Evolutionary conservation across 2,329 filamentous ascomycete genomes (phyloP).

Genomic region (Neofusicoccum sp.): DNA sequence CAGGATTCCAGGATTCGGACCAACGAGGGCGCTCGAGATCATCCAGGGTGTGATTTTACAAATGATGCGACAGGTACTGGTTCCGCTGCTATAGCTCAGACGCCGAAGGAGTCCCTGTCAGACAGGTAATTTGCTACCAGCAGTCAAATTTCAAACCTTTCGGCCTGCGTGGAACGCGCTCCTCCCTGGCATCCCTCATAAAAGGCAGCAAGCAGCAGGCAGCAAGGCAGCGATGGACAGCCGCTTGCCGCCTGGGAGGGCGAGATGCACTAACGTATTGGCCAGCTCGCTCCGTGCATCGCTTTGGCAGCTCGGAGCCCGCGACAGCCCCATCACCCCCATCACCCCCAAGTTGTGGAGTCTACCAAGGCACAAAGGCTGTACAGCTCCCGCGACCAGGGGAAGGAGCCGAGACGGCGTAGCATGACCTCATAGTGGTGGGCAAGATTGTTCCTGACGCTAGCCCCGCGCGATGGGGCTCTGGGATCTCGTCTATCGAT

Average conservation of each 20-base stretch:
- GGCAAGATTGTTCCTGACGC: background rate
- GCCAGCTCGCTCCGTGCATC: background rate
- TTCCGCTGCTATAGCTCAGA: background rate
- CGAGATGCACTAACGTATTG: too few species aligned
- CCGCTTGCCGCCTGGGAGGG: too few species aligned
- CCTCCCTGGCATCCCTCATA: background rate
- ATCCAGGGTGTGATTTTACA: background rate
- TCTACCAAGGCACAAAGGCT: background rate
- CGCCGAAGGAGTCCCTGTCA: background rate
- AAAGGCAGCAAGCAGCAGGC: background rate
- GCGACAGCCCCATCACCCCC: background rate
- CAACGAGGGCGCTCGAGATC: background rate
- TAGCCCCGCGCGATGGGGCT: background rate
- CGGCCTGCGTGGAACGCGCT: background rate
- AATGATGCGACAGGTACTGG: constrained; percentile 2
- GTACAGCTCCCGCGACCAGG: background rate
- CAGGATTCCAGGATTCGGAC: background rate
- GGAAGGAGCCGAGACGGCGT: background rate
- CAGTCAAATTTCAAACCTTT: background rate
- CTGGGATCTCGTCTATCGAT: background rate
- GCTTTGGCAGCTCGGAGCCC: background rate
- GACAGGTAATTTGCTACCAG: background rate
- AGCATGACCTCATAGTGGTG: background rate
- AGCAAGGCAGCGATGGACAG: too few species aligned
- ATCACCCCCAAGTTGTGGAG: background rate